Conservation (phyloP, 2,329 filamentous ascomycete genomes). For the Ophiostoma triangulosporum region DNA sequence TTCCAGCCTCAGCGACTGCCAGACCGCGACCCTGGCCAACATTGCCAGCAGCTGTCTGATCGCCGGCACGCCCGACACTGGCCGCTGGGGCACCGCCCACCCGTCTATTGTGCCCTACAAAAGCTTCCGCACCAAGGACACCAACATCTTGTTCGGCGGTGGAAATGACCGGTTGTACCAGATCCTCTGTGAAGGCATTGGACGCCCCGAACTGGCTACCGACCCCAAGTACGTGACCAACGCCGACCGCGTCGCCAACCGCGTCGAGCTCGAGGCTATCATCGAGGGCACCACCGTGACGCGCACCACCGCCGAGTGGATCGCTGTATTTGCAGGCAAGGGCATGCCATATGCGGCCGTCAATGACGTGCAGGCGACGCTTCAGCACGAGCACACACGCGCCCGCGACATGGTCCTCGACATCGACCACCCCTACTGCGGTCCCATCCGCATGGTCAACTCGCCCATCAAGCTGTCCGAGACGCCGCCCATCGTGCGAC, state of each 20-base stretch:
- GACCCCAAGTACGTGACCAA: slow-evolving; percentile 49
- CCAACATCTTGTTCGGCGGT: slow-evolving; percentile 56
- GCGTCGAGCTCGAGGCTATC: slow-evolving; percentile 60
- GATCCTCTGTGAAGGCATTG: slow-evolving; percentile 47
- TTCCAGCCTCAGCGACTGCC: slow-evolving; percentile 80
- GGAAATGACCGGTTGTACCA: slow-evolving; percentile 60
- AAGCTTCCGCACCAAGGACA: slow-evolving; percentile 62
- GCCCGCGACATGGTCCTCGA: slow-evolving; percentile 85
- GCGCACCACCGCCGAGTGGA: slow-evolving; percentile 75
- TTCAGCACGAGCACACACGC: slow-evolving; percentile 72
- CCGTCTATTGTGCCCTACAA: slow-evolving; percentile 96
- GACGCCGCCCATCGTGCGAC: slow-evolving; percentile 61
- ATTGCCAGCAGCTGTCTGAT: slow-evolving; percentile 86
- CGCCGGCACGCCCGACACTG: slow-evolving; percentile 73
- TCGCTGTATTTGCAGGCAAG: slow-evolving; percentile 72
- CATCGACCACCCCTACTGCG: slow-evolving; percentile 70
- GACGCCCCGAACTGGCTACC: slow-evolving; percentile 43
- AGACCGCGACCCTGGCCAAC: slow-evolving; percentile 88
- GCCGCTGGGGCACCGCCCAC: slow-evolving; percentile 92
- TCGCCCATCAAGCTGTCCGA: slow-evolving; percentile 91
- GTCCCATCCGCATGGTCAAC: slow-evolving; percentile 79
- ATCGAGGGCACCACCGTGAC: slow-evolving; percentile 65
- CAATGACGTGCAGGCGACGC: slow-evolving; percentile 76
- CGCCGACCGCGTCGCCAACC: slow-evolving; percentile 50
- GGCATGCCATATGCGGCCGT: slow-evolving; percentile 89